These are phyloP conservation scores for Lyophyllum atratum DNA, from an alignment of 768 basidiomycete genomes.

Conservation along the genomic window DNA sequence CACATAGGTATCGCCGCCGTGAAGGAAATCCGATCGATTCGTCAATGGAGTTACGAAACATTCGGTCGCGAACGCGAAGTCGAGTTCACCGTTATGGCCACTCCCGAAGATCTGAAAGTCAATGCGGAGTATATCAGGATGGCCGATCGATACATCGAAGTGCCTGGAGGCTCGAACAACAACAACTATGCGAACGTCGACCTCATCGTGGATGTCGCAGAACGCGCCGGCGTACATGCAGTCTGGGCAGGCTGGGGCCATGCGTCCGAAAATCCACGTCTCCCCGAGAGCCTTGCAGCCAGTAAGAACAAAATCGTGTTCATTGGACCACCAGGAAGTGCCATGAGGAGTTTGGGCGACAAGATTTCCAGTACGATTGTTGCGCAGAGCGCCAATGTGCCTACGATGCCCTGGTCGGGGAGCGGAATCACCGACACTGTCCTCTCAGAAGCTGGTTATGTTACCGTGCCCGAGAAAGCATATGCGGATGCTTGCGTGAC, in stretches of 20 bases:
- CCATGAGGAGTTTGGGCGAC: constrained; percentile 98
- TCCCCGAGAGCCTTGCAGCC: constrained; percentile 91
- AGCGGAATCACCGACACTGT: constrained; percentile 88
- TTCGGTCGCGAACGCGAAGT: constrained; percentile 95
- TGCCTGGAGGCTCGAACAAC: constrained; percentile 97
- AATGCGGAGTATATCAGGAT: constrained; percentile 99
- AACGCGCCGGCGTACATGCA: constrained; percentile 95
- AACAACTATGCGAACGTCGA: constrained; percentile 99
- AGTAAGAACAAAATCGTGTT: constrained; percentile 97
- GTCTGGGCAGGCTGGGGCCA: constrained; percentile 99
- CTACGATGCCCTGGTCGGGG: constrained; percentile 99
- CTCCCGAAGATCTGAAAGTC: constrained; percentile 96
- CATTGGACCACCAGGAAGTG: constrained; percentile 98
- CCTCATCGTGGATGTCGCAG: constrained; percentile 96
- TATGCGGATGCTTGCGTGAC: constrained; percentile 89
- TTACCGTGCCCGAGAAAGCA: constrained; percentile 90
- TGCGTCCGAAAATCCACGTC: constrained; percentile 96
- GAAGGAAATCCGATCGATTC: constrained; percentile 97
- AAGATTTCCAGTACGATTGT: constrained; percentile 99
- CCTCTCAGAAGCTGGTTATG: constrained; percentile 84
- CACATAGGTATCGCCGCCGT: constrained; percentile 95
- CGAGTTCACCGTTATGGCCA: constrained; percentile 99
- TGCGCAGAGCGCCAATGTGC: constrained; percentile 93
- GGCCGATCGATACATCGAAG: constrained; percentile 99
- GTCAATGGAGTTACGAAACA: constrained; percentile 99